Conservation (phyloP, 805 yeast genomes). For the Candida vartiovaarae region DNA sequence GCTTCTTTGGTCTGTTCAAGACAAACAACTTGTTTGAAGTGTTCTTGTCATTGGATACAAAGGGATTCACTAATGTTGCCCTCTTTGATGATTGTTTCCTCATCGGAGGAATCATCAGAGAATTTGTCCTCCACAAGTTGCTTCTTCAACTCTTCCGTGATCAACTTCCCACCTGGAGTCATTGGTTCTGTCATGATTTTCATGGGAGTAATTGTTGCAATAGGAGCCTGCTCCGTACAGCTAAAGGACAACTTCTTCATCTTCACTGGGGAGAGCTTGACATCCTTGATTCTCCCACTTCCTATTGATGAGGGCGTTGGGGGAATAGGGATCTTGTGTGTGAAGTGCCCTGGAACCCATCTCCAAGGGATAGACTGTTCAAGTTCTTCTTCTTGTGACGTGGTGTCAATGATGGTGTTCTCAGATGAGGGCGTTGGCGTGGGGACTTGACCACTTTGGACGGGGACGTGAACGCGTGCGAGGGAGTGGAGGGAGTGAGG, state of each 20-base stretch:
- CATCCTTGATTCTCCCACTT: conserved; percentile 19
- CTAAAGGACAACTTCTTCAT: conserved; percentile 10
- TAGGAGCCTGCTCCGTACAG: conserved; percentile 3
- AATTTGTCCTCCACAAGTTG: conserved; percentile 27
- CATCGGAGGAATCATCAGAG: conserved; percentile 14
- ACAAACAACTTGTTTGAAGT: conserved; percentile 6
- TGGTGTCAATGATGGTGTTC: conserved; percentile 21
- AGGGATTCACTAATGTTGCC: conserved; percentile 17
- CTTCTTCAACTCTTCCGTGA: conserved; percentile 25
- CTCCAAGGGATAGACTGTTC: conserved; percentile 1
- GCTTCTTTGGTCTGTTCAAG: conserved; percentile 8
- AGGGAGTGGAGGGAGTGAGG: conserved; percentile 20
- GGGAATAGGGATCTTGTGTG: conserved; percentile 21
- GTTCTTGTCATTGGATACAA: conserved; percentile 5
- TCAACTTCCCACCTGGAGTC: conserved; percentile 31
- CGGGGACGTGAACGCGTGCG: too few relatives aligned
- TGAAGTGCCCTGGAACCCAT: conserved; percentile 2
- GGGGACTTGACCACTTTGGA: conserved; percentile 1
- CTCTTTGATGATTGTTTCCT: conserved; percentile 14
- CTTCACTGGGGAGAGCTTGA: not conserved
- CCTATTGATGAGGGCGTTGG: conserved; percentile 26
- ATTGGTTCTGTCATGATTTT: conserved; percentile 1
- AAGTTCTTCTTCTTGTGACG: conserved; percentile 15
- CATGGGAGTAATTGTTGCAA: too few relatives aligned
- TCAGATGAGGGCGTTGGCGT: conserved; percentile 2